Percentiles rank a stretch among this genome's conserved stretches.
Evolutionary conservation across 1,284 basidiomycete genomes (phyloP).

Genomic region (Trichosporon asahii): DNA sequence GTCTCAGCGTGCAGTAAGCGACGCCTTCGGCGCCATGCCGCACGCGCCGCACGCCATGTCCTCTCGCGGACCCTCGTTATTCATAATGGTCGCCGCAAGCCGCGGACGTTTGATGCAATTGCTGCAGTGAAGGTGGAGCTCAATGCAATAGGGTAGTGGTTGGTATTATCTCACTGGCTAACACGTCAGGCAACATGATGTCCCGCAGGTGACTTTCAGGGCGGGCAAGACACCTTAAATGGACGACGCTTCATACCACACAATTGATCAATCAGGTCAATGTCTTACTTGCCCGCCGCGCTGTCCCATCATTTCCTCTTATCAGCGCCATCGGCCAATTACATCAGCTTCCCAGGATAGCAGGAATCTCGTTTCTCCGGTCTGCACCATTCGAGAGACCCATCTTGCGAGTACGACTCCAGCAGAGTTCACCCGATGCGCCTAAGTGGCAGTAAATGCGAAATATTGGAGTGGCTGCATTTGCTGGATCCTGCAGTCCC

Average conservation of each 20-base stretch:
- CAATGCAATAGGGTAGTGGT: background rate
- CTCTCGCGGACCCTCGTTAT: background rate
- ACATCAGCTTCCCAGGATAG: background rate
- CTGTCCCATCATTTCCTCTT: background rate
- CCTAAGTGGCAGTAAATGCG: background rate
- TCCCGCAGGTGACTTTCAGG: background rate
- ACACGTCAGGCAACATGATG: background rate
- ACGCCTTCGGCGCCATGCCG: background rate
- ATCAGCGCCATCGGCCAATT: background rate
- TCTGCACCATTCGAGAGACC: background rate
- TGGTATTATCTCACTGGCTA: background rate
- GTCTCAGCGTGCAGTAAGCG: background rate
- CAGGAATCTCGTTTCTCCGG: background rate
- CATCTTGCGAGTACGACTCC: background rate
- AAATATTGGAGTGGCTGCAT: constrained; percentile 1
- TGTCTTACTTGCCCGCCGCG: constrained; percentile 4
- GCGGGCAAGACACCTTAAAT: background rate
- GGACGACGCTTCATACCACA: background rate
- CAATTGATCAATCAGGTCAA: background rate
- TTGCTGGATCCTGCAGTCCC: background rate
- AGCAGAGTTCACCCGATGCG: background rate
- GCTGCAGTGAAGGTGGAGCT: background rate
- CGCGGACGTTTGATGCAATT: background rate
- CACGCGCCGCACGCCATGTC: background rate
- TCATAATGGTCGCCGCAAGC: background rate